Base-by-base conservation (phyloP, 176 grass and related monocot species). In the Tuctoria greenei region DNA sequence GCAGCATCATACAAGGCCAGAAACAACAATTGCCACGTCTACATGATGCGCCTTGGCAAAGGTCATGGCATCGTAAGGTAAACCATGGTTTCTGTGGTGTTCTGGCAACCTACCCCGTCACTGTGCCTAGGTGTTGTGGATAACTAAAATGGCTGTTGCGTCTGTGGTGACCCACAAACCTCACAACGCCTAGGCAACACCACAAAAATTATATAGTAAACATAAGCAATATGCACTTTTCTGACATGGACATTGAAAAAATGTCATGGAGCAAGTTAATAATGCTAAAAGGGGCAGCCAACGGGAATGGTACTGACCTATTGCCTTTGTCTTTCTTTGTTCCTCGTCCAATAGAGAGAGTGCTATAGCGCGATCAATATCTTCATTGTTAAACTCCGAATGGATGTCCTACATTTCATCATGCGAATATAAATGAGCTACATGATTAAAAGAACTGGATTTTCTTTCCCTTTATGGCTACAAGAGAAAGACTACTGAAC, bases 291-390 rank as follows among this genome's bases (percentile, higher is more conserved):
- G 31, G 56, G 21, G 43, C 9, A 54, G 6, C n/a, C 10, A 54
- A 21, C 25, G 5, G 24, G 61, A 72, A 66, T 16, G 18, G 72
- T 67, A 87, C 82, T 81, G 66, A 99, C 95, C 92, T 77, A 80
- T 76, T 51, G 80, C 17, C 61, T 86, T 90, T 79, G 69, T 17
- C 61, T 86, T 92, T 58, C 89, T 88, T 52, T 90, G 74, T 78
- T 92, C 96, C 82, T 99, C 89, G 78, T 99, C 96, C 36, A 25
- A 82, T 76, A 99, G 35, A 77, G 96, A 99, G 64, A 99, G 89
- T 58, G 89, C 92, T 91, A 99, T 99, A 76, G 96, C 96, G 73
- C 72, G 91, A 10, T 90, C 83, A 40, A 99, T 92, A 86, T 95
- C 96, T 47, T 95, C 96, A 79, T 90, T 90, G 71, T 94, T 90